These are phyloP conservation scores for Collybia sp. DNA, from an alignment of 768 basidiomycete species.

Conservation along the genomic window DNA sequence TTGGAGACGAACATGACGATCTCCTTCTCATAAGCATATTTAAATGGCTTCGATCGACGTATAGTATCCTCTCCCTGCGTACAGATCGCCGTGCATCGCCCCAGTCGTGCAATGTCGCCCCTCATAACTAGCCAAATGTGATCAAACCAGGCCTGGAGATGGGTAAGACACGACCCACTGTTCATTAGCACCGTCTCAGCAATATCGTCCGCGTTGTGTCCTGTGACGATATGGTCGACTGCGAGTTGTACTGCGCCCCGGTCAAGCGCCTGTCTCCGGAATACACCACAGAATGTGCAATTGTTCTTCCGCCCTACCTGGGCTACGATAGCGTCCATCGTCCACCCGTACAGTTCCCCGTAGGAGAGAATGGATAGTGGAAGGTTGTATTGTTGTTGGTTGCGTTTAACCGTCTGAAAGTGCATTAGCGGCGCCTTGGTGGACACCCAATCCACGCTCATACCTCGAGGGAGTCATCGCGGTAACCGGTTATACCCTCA, in stretches of 20 bases:
- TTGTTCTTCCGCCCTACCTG: constrained; percentile 97
- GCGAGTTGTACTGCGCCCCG: constrained; percentile 83
- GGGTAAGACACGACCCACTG: constrained; percentile 47
- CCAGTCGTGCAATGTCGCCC: constrained; percentile 92
- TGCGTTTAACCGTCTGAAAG: constrained; percentile 90
- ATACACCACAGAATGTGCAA: constrained; percentile 99
- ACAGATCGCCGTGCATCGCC: constrained; percentile 90
- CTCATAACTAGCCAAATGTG: constrained; percentile 74
- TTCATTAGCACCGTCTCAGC: constrained; percentile 99
- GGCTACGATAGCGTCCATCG: constrained; percentile 96
- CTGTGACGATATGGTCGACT: constrained; percentile 97
- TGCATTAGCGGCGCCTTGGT: neutral
- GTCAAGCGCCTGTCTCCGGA: constrained; percentile 93
- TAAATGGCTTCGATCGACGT: constrained; percentile 97
- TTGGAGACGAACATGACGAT: constrained; percentile 83
- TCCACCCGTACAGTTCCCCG: constrained; percentile 97
- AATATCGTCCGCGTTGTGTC: constrained; percentile 98
- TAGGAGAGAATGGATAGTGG: constrained; percentile 96
- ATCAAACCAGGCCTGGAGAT: neutral
- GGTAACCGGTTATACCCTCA: constrained; percentile 97
- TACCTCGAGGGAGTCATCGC: constrained; percentile 96
- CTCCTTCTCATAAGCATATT: constrained; percentile 99
- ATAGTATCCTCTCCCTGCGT: constrained; percentile 97
- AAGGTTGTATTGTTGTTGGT: constrained; percentile 91
- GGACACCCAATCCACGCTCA: neutral